Evolutionary conservation across 129 eudicot species (phyloP), one percentile per base, ranked within the genome.

Genomic region (Daucus carota): DNA sequence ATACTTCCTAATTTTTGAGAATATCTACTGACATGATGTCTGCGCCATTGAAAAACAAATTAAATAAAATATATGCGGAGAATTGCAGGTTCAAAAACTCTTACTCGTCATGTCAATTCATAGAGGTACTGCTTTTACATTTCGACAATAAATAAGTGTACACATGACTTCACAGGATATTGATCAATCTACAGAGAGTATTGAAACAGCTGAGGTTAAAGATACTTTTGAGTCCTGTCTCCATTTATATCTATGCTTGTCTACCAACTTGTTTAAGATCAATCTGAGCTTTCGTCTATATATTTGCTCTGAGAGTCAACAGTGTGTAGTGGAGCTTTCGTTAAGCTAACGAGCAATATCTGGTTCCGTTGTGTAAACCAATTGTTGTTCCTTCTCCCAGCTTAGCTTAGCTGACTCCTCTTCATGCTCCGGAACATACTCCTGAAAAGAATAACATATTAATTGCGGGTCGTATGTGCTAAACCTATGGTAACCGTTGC

Each of bases 341-440:
- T 32, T 17, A 18, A 59, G 84, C 12, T 71, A 92, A 86, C 97
- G 96, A 62, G 88, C 87, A 52, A 92, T 89, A 20, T 92, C 93
- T 32, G 85, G 79, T 83, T 88, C 88, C 43, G 82, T 72, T 6
- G 86, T 54, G 66, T 84, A 81, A 17, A 83, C 92, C 63, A 86
- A 36, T 63, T 92, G 92, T 74, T 88, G 98, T 84, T 90, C 98
- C 78, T 82, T 88, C 85, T 92, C 98, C 98, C 98, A 92, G 45
- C 96, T 90, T 70, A 87, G 81, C 75, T 86, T 88, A 14, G 88
- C 63, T 36, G 78, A 83, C 46, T 16, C 72, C 32, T 26, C 92
- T 73, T 82, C 74, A 40, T 89, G 88, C 70, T 82, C 68, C 3
- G 97, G 97, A 42, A 69, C 86, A 70, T 92, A 90, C 9, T 85